Base-by-base conservation (phyloP, 2,329 filamentous ascomycete genomes). In the Botrytis cinerea region DNA sequence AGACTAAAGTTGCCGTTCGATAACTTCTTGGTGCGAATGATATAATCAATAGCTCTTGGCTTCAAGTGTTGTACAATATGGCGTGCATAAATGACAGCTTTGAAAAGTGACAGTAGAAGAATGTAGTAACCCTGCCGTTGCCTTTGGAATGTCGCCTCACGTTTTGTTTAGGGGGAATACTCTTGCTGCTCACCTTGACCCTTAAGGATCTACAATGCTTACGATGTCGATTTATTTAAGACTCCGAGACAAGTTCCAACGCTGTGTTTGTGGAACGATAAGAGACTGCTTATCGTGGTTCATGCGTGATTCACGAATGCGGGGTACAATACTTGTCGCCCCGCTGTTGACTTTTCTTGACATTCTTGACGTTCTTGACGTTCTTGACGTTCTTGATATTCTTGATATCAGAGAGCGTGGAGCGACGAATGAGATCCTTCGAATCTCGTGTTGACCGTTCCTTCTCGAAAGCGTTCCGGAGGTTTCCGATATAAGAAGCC, bases 231-330 rank as follows among this genome's bases (percentile, higher is more conserved):
- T 43, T n/a, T 32, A 10, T 43, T 63, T 32, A 43, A 43, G 61
- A 40, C 61, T 28, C 25, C 38, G n/a, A 63, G 25, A 28, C 32
- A 54, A 35, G 32, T 25, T 54, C 32, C 32, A 51, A 18, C 16
- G 25, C 22, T 18, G 64, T 54, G 64, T 10, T 43, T 57, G 43
- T 68, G 35, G n/a, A 43, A 57, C 48, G 48, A 68, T 68, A 68
- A 68, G 64, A 68, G 64, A 68, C 64, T 57, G 64, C 46, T 57
- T 66, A 64, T 64, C 62, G 40, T 64, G 10, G 59, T 61, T 61
- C 59, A 38, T 61, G 45, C 43, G 62, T 48, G 48, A 43, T 57
- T 68, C 48, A 57, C 54, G 48, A 68, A 68, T 68, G 66, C 66
- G 66, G 66, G 66, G 66, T 43, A 67, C 45, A 51, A 28, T 66